Evolutionary conservation across 2,329 filamentous ascomycete genomes (phyloP).

Genomic region (Colletotrichum ledebouriae): DNA sequence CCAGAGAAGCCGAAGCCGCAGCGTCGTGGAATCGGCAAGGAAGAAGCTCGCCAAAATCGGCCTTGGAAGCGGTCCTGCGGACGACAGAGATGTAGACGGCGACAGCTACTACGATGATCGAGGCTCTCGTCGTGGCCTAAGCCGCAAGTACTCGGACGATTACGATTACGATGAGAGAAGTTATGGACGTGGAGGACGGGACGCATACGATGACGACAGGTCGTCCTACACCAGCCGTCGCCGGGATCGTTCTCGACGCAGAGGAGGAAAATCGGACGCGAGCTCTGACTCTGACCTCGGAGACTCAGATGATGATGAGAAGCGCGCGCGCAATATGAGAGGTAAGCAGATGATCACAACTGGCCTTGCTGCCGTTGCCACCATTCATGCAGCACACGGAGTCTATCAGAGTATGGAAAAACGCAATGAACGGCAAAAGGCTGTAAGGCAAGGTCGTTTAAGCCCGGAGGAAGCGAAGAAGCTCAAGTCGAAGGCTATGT

Average conservation of each 20-base stretch:
- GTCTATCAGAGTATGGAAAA: conserved; percentile 72
- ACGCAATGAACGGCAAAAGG: conserved; percentile 65
- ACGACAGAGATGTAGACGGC: conserved; percentile 53
- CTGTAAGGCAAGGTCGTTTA: conserved; percentile 67
- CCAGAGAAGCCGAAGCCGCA: conserved; percentile 70
- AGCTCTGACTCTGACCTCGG: conserved; percentile 68
- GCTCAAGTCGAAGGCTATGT: conserved; percentile 67
- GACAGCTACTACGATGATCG: conserved; percentile 59
- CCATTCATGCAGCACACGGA: conserved; percentile 71
- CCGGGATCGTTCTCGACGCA: conserved; percentile 51
- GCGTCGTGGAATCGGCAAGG: conserved; percentile 73
- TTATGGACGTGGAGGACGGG: conserved; percentile 54
- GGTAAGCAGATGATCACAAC: conserved; percentile 72
- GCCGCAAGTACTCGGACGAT: conserved; percentile 58
- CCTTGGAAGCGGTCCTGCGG: conserved; percentile 63
- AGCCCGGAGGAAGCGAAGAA: conserved; percentile 66
- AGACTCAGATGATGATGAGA: conserved; percentile 70
- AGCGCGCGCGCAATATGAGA: conserved; percentile 68
- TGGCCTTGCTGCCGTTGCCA: conserved; percentile 69
- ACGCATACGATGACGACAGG: conserved; percentile 62
- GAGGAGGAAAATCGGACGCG: conserved; percentile 60
- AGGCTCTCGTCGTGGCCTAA: conserved; percentile 53
- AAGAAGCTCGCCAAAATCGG: conserved; percentile 73
- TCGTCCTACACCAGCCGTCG: conserved; percentile 58
- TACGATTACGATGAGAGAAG: conserved; percentile 61